These are phyloP conservation scores for Saccharomycopsis lassenensis DNA, from an alignment of 805 yeast species.

Conservation along the genomic window DNA sequence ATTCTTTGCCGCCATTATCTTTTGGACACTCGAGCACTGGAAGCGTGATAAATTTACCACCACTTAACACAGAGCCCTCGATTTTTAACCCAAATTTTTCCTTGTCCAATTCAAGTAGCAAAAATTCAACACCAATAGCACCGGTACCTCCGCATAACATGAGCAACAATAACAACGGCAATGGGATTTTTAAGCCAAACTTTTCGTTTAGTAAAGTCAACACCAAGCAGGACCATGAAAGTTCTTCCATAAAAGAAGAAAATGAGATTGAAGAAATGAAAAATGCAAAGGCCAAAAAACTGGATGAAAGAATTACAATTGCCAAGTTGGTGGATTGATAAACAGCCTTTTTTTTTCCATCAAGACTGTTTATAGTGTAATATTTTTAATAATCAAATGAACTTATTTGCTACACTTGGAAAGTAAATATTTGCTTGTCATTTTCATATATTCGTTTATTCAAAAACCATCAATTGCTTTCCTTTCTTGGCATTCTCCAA, in stretches of 20 bases:
- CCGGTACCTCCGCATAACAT: background rate
- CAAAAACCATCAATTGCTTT: constrained; percentile 35
- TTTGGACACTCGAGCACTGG: background rate
- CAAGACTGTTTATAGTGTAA: too few species aligned
- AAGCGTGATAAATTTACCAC: constrained; percentile 1
- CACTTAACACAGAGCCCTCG: background rate
- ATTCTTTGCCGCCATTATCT: background rate
- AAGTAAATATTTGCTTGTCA: too few species aligned
- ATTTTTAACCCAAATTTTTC: constrained; percentile 1
- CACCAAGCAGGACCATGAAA: background rate
- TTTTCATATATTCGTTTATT: too few species aligned
- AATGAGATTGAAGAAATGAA: background rate
- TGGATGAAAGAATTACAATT: constrained; percentile 1
- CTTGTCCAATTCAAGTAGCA: background rate
- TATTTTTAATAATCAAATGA: too few species aligned
- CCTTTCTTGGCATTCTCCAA: constrained; percentile 30
- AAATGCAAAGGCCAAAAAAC: background rate
- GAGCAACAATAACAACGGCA: constrained; percentile 1
- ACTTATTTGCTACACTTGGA: too few species aligned
- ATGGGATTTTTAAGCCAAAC: constrained; percentile 4
- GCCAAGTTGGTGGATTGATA: background rate
- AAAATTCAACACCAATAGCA: background rate
- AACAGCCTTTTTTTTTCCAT: background rate
- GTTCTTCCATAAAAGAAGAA: background rate
- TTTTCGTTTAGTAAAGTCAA: constrained; percentile 4